Base-by-base conservation (phyloP, 192 early-diverging fungal species). In the Rhizoclosmatium globosum region DNA sequence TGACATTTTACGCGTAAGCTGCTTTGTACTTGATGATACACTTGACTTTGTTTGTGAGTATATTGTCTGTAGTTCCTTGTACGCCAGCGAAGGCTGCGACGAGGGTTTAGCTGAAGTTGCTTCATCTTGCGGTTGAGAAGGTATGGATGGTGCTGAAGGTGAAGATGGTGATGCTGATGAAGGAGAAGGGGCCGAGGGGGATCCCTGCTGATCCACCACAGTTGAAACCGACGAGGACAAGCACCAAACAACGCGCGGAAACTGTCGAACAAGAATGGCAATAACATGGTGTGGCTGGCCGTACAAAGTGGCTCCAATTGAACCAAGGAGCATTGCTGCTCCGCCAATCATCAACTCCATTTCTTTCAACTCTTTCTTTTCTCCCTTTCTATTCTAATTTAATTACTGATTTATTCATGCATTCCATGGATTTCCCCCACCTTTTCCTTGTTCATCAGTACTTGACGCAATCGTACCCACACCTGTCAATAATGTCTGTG, bases 201-300 rank as follows among this genome's bases (percentile, higher is more conserved):
- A 13, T 53, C 50, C 50, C 17, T 53, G 9, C 50, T 17, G 6
- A 17, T 53, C 50, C 17, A 7, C 17, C 50, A 53, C 50, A 53
- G 9, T 53, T 13, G 6, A 7, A 7, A 65, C 76, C 13, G 15
- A 15, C n/a, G 66, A 70, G 53, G 47, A 48, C 17, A 79, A 68
- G 57, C 77, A 79, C 77, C 77, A 79, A 11, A 79, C 45, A 23
- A 79, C 71, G 2, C 77, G 66, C 2, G 77, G 77, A 47, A 71
- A 79, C 57, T 53, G 56, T 23, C 56, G 43, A 9, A 58, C 77
- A 15, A 79, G 68, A 23, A 71, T 41, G 1, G 77, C 67, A 45
- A 79, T 71, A 11, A 79, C 77, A 3, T 44, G 76, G 65, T 79
- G 77, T 39, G 77, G 77, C 45, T 79, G 77, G 68, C 71, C 58